phyloP scores from a whole-genome alignment of 306 rosid genomes.

The Abrus pulchellus region DNA sequence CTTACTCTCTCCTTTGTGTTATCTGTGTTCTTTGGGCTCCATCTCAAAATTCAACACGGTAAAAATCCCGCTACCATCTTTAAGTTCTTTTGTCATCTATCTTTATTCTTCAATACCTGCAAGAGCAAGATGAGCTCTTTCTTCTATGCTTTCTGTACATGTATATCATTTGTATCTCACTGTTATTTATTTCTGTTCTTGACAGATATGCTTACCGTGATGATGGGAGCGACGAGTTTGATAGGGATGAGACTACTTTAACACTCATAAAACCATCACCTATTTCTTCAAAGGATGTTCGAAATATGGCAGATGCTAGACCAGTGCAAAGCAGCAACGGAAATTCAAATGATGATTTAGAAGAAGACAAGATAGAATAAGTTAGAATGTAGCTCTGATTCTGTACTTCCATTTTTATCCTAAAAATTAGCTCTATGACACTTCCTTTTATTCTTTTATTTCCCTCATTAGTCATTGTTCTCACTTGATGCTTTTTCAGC shows the following conservation, averaged over 20 bases:
- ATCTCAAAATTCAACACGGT: conserved; percentile 92
- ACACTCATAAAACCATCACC: conserved; percentile 90
- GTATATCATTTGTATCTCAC: conserved; percentile 28
- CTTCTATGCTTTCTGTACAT: conserved; percentile 4
- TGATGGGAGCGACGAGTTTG: conserved; percentile 82
- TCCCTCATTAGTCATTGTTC: conserved; percentile 33
- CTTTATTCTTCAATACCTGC: conserved; percentile 3
- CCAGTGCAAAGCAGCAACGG: conserved; percentile 57
- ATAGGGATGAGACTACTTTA: conserved; percentile 77
- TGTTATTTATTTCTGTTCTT: conserved; percentile 17
- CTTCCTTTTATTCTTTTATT: conserved; percentile 33
- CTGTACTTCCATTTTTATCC: conserved; percentile 45
- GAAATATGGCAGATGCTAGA: conserved; percentile 59
- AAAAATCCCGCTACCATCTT: conserved; percentile 23
- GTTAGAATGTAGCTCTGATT: conserved; percentile 42
- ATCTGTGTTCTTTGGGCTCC: conserved; percentile 96
- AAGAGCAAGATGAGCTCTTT: conserved; percentile 1
- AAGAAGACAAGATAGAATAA: conserved; percentile 91
- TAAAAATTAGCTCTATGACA: conserved; percentile 24
- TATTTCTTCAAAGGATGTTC: conserved; percentile 69
- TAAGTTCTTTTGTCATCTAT: background rate
- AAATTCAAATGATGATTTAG: conserved; percentile 66
- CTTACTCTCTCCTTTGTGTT: conserved; percentile 82
- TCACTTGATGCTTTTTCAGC: conserved; percentile 33
- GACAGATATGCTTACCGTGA: conserved; percentile 82